Percentiles rank a stretch among this genome's conserved stretches.
phyloP scores from a whole-genome alignment of 208 protist species.

The Crithidia mellificae region DNA sequence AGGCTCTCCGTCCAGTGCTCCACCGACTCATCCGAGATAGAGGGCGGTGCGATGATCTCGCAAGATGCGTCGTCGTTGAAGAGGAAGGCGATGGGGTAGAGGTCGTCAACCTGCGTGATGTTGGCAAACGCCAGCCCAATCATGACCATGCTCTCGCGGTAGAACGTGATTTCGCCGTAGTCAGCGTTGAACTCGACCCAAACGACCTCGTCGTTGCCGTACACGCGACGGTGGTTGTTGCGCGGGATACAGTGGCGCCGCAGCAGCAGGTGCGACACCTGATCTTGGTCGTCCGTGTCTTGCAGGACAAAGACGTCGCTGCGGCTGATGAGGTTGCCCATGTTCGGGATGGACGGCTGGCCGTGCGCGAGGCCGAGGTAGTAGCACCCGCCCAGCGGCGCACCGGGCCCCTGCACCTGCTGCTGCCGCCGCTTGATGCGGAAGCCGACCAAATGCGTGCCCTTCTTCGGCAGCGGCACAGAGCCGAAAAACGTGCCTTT shows the following conservation, averaged over 20 bases:
- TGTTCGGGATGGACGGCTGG: conserved; percentile 62
- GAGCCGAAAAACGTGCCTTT: conserved; percentile 80
- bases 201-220: conserved; percentile 82
- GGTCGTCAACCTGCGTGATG: conserved; percentile 66
- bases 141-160: conserved; percentile 81
- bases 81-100: conserved; percentile 87
- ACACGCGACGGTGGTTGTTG: conserved; percentile 76
- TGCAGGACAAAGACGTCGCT: conserved; percentile 87
- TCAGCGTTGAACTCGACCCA: conserved; percentile 92
- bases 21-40: conserved; percentile 50
- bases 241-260: conserved; percentile 71
- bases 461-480: conserved; percentile 58
- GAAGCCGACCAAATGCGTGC: conserved; percentile 82
- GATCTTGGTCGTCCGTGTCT: conserved; percentile 87
- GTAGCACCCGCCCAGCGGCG: conserved; percentile 86
- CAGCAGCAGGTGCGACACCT: conserved; percentile 77
- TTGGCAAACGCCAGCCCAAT: conserved; percentile 88
- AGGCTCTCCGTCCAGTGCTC: conserved; percentile 57
- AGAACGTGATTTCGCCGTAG: conserved; percentile 83
- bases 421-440: conserved; percentile 70
- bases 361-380: conserved; percentile 85
- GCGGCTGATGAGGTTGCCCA: conserved; percentile 71
- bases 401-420: conserved; percentile 61
- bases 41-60: conserved; percentile 71
- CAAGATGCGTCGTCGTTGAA: conserved; percentile 90